Evolutionary conservation across 139 green algal genomes (phyloP).

Genomic region (Coelastrella sp.): DNA sequence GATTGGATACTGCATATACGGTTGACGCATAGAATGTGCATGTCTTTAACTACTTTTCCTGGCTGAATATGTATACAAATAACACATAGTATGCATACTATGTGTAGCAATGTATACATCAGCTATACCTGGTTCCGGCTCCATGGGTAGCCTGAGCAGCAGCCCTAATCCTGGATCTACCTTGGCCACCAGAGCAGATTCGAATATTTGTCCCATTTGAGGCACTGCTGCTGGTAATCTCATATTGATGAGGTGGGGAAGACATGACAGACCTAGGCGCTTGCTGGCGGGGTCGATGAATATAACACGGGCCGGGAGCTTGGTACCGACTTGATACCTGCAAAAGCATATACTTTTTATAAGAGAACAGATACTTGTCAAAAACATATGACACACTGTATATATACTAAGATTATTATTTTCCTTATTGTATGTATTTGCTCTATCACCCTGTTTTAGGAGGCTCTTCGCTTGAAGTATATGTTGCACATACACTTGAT

Average conservation of each 20-base stretch:
- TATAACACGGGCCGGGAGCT: conserved; percentile 83
- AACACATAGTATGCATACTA: no score
- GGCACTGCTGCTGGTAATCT: conserved; percentile 45
- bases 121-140: background rate
- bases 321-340: conserved; percentile 43
- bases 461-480: no score
- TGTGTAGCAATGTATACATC: background rate
- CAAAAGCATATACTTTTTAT: background rate
- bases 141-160: conserved; percentile 74
- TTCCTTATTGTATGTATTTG: background rate
- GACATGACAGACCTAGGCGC: conserved; percentile 81
- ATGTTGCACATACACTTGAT: background rate
- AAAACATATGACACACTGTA: no score
- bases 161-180: conserved; percentile 81
- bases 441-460: no score
- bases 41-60: no score
- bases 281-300: conserved; percentile 85
- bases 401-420: background rate
- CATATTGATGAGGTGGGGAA: conserved; percentile 77
- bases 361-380: no score
- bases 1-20: background rate
- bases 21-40: no score
- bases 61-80: no score
- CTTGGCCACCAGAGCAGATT: conserved; percentile 66
- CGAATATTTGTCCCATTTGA: conserved; percentile 46